phyloP scores from a whole-genome alignment of 495 filamentous ascomycete species.

The Hypoxylon trugodes region DNA sequence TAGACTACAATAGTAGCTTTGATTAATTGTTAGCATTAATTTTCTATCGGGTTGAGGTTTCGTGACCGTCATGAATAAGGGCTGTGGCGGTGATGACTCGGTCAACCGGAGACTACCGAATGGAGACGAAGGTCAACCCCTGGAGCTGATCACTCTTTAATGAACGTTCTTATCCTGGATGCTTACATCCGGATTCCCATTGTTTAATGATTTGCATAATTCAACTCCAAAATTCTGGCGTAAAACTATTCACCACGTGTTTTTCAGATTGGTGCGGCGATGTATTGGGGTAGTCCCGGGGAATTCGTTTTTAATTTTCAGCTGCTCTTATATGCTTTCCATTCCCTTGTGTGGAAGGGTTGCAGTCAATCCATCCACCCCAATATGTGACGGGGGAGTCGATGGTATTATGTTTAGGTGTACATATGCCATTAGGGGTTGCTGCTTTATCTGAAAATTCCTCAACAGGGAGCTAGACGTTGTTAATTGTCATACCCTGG shows the following conservation, averaged over 20 bases:
- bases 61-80: background rate
- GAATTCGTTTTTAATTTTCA: background rate
- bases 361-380: background rate
- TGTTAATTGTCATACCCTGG: background rate
- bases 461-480: background rate
- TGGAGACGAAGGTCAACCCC: background rate
- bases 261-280: background rate
- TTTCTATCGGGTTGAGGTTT: background rate
- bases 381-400: background rate
- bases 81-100: conserved; percentile 6
- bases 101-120: background rate
- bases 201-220: background rate
- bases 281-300: background rate
- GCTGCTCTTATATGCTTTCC: background rate
- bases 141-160: conserved; percentile 6
- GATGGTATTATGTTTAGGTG: too few relatives aligned
- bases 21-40: too few relatives aligned
- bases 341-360: background rate
- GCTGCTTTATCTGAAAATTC: background rate
- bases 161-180: conserved; percentile 10
- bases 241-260: background rate
- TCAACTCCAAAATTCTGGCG: background rate
- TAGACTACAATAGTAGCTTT: too few relatives aligned
- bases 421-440: background rate
- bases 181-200: background rate